These are phyloP conservation scores for Brassica balearica DNA, from an alignment of 441 rosid species.

Conservation along the genomic window DNA sequence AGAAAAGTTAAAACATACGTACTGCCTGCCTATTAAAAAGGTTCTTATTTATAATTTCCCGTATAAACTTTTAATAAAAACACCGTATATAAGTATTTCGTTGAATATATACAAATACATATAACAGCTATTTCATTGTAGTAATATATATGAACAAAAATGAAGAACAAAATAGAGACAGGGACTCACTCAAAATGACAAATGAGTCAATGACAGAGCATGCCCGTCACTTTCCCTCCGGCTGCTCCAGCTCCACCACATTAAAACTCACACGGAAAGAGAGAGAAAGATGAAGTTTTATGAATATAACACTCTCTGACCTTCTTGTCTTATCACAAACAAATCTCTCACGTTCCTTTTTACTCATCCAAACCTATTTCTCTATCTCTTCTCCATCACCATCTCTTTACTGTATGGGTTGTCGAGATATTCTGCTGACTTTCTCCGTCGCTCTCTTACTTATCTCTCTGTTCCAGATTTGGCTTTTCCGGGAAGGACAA, in stretches of 20 bases:
- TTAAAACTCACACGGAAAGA: slow-evolving; percentile 17
- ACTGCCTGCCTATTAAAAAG: slow-evolving; percentile 13
- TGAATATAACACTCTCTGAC: slow-evolving; percentile 35
- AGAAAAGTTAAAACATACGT: slow-evolving; percentile 4
- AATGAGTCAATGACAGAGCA: slow-evolving; percentile 39
- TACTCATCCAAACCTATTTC: slow-evolving; percentile 11
- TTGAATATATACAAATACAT: slow-evolving; percentile 1
- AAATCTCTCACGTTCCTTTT: slow-evolving; percentile 18
- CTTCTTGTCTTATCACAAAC: slow-evolving; percentile 34
- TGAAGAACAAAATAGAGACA: slow-evolving; percentile 25
- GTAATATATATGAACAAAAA: not conserved
- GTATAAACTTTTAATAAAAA: not conserved
- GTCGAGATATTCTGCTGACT: slow-evolving; percentile 39
- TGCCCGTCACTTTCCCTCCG: slow-evolving; percentile 34
- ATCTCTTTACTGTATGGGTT: slow-evolving; percentile 32
- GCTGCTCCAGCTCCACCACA: slow-evolving; percentile 40
- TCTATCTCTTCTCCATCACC: not conserved
- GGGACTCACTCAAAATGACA: slow-evolving; percentile 36
- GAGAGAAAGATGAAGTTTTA: slow-evolving; percentile 21
- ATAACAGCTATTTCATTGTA: not conserved
- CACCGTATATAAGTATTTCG: not conserved
- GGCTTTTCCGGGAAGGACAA: slow-evolving; percentile 43
- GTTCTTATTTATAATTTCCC: not conserved
- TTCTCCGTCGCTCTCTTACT: slow-evolving; percentile 37
- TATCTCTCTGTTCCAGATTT: slow-evolving; percentile 42